Conservation (phyloP, 2,329 filamentous ascomycete genomes). For the Dactylellina drechsleri region DNA sequence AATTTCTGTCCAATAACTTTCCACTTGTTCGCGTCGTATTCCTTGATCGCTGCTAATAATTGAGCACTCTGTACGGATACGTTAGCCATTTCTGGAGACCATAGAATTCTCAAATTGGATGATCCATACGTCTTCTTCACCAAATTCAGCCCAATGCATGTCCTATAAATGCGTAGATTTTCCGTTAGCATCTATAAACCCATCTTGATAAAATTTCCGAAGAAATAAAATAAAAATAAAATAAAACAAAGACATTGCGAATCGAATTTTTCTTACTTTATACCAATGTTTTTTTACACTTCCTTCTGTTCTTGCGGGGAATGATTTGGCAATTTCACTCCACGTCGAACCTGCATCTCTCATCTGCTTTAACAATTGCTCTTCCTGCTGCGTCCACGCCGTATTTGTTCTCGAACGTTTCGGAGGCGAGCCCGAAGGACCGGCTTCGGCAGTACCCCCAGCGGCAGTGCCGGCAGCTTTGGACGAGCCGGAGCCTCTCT, state of each 20-base stretch:
- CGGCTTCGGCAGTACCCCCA: slow-evolving; percentile 43
- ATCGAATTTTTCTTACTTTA: slow-evolving; percentile 71
- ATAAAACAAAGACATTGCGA: neutral
- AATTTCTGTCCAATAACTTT: slow-evolving; percentile 97
- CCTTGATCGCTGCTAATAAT: slow-evolving; percentile 92
- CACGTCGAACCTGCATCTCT: slow-evolving; percentile 91
- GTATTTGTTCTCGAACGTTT: slow-evolving; percentile 99
- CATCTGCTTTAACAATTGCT: slow-evolving; percentile 92
- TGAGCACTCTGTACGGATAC: slow-evolving; percentile 72
- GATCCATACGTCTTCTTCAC: slow-evolving; percentile 85
- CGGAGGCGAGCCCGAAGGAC: slow-evolving; percentile 59
- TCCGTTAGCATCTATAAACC: slow-evolving; percentile 31
- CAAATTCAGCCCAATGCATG: slow-evolving; percentile 99
- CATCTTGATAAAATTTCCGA: neutral
- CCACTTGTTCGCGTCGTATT: slow-evolving; percentile 99
- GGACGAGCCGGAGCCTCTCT: slow-evolving; percentile 36
- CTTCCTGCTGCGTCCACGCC: slow-evolving; percentile 95
- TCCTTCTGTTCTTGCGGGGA: slow-evolving; percentile 91
- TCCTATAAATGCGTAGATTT: slow-evolving; percentile 70
- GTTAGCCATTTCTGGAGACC: slow-evolving; percentile 58
- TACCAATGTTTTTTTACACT: slow-evolving; percentile 99
- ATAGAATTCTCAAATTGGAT: slow-evolving; percentile 33
- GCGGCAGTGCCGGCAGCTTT: slow-evolving; percentile 41
- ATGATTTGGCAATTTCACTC: slow-evolving; percentile 99
- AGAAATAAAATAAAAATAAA: too few relatives aligned